Evolutionary conservation across 148 eudicot species (phyloP).

Genomic region (Dianthus caryophyllus): DNA sequence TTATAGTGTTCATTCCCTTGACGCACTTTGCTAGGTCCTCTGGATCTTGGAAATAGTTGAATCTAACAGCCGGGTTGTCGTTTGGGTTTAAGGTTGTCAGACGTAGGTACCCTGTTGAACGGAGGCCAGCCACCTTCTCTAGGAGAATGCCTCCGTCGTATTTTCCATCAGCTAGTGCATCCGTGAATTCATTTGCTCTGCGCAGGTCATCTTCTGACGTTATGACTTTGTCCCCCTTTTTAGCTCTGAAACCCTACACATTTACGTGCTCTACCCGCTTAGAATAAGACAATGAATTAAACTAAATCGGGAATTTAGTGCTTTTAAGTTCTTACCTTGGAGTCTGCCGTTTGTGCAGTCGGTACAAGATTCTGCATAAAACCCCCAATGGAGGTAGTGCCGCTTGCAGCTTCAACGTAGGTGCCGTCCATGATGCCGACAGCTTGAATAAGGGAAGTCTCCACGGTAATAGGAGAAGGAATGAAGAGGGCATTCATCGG

Average conservation of each 20-base stretch:
- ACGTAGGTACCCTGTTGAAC: conserved; percentile 43
- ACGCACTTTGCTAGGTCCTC: conserved; percentile 52
- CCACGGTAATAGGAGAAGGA: conserved; percentile 54
- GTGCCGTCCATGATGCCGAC: conserved; percentile 69
- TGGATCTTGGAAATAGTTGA: conserved; percentile 64
- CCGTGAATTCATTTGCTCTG: conserved; percentile 25
- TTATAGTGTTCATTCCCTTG: conserved; percentile 46
- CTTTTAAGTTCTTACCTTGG: conserved; percentile 41
- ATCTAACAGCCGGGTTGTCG: conserved; percentile 54
- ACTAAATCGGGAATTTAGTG: background rate
- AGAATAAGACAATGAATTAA: background rate
- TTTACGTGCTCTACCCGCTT: background rate
- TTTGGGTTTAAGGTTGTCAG: conserved; percentile 38
- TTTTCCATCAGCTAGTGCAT: conserved; percentile 35
- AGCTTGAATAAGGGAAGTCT: conserved; percentile 55
- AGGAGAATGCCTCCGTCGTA: conserved; percentile 40
- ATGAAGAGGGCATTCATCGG: conserved; percentile 65
- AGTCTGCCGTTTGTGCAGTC: conserved; percentile 23
- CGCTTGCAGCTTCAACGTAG: conserved; percentile 67
- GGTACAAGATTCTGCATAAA: conserved; percentile 27
- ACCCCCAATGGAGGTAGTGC: conserved; percentile 25
- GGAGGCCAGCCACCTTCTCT: conserved; percentile 53
- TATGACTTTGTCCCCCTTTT: conserved; percentile 5
- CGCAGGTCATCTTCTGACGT: conserved; percentile 23
- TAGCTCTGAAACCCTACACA: conserved; percentile 19